Base-by-base conservation (phyloP, 2,329 filamentous ascomycete species). In the Aspergillus ruber region DNA sequence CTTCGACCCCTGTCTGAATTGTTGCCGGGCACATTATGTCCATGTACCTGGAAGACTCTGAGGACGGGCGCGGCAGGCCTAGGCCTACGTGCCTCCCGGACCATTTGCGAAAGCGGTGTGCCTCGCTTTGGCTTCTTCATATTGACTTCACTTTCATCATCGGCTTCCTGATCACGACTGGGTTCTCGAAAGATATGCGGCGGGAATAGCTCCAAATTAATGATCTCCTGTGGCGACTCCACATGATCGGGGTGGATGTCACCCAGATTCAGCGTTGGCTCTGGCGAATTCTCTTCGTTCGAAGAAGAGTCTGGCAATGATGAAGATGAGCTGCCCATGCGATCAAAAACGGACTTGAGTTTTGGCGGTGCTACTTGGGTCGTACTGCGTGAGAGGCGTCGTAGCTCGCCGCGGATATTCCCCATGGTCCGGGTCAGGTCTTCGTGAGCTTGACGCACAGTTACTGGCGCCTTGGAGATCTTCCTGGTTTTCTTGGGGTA, bases 321-420 rank as follows among this genome's bases (percentile, higher is more conserved):
- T 1, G 70, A 72, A 0, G 71, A 73, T 2, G 69, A 70, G 53
- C 72, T 73, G 50, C 69, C 74, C 12, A 68, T 70, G 18, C 69
- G 61, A 48, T 75, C 73, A 54, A 75, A 75, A 6, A 75, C 70
- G 2, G 73, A 75, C 53, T 62, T 64, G 41, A 69, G 64, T 36
- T 65, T 62, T 33, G 62, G 61, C 20, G 61, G 46, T 2, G 55
- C 61, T 35, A 71, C 68, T 41, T 72, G 65, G 1, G 69, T 70
- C 5, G 70, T 69, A 42, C 62, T 67, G 4, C 72, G 72, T 3
- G 73, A 74, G 42, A 68, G 59, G 20, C 59, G 61, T 27, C 66
- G 62, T 33, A 75, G 74, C 51, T 72, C 67, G n/a, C 54, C 57
- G 43, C 66, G 61, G 41, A 75, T 72, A 25, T 59, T 65, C 12